Evolutionary conservation across 169 alveolate genomes (phyloP).

Genomic region (Neospora caninum): DNA sequence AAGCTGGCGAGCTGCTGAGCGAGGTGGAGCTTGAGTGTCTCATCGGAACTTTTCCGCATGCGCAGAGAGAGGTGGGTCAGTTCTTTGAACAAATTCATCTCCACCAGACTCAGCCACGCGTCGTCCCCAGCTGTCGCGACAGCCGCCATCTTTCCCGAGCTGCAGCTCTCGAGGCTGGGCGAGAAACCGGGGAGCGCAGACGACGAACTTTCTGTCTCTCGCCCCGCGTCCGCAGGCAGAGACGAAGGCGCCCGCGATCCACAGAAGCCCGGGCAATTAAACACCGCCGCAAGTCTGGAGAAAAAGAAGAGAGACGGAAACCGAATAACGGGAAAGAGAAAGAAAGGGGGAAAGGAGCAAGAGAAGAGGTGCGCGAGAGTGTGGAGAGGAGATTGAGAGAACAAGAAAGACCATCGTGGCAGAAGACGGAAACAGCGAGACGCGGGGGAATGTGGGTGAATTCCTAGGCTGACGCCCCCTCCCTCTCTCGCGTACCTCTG

Average conservation of each 20-base stretch:
- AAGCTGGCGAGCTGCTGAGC: neutral
- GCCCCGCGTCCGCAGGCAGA: neutral
- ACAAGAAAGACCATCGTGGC: neutral
- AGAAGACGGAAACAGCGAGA: too few relatives aligned
- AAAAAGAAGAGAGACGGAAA: too few relatives aligned
- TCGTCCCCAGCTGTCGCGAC: slow-evolving; percentile 7
- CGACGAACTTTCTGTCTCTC: neutral
- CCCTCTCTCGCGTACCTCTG: too few relatives aligned
- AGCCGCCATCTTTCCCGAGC: neutral
- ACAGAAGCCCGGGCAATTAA: neutral
- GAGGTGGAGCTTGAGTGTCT: neutral
- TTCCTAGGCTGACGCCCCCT: too few relatives aligned
- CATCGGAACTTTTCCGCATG: neutral
- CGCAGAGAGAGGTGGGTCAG: slow-evolving; percentile 41
- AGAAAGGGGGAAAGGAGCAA: too few relatives aligned
- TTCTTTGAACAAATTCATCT: slow-evolving; percentile 25
- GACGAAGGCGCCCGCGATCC: neutral
- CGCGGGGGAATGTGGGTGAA: too few relatives aligned
- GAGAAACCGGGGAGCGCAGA: neutral
- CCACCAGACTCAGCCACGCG: slow-evolving; percentile 22
- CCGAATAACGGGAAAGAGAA: too few relatives aligned
- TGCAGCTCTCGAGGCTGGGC: neutral
- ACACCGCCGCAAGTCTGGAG: slow-evolving; percentile 17
- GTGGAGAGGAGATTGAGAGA: neutral
- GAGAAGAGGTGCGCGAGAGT: too few relatives aligned